Percentiles rank a stretch among this genome's conserved stretches.
Evolutionary conservation across 2,329 filamentous ascomycete species (phyloP).

Genomic region (Clarireedia hainanense): DNA sequence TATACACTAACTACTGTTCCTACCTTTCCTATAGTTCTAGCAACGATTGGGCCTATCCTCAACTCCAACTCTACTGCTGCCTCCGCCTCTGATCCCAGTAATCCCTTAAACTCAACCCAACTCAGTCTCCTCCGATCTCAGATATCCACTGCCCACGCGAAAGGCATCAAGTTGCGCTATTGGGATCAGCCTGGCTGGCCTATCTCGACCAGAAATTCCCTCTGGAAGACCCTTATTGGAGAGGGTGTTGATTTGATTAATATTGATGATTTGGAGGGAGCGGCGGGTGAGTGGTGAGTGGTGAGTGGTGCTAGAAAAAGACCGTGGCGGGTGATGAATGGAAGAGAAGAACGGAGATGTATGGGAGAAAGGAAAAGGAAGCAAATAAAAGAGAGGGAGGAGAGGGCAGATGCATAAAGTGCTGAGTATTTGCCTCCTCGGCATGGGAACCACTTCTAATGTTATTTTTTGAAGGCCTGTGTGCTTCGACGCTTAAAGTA

Average conservation of each 20-base stretch:
- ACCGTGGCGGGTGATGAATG: too few relatives aligned
- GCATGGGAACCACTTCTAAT: too few relatives aligned
- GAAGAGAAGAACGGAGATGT: too few relatives aligned
- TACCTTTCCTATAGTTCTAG: neutral
- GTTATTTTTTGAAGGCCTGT: too few relatives aligned
- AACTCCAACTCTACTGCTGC: neutral
- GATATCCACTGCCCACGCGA: constrained; percentile 37
- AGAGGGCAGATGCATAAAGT: too few relatives aligned
- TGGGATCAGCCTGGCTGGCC: constrained; percentile 55
- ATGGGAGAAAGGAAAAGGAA: too few relatives aligned
- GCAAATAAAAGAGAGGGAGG: too few relatives aligned
- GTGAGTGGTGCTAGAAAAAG: neutral
- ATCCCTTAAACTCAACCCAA: constrained; percentile 39
- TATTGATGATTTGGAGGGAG: constrained; percentile 44
- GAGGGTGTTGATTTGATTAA: constrained; percentile 54
- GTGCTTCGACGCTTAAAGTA: too few relatives aligned
- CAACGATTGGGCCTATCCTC: neutral
- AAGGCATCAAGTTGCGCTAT: constrained; percentile 46
- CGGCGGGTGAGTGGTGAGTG: constrained; percentile 15
- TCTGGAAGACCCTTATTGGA: constrained; percentile 46
- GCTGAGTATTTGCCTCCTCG: too few relatives aligned
- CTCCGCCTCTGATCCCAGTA: constrained; percentile 17
- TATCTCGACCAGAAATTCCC: constrained; percentile 40
- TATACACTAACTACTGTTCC: neutral
- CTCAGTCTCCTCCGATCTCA: constrained; percentile 36